These are phyloP conservation scores for Wickerhamiella allomyrinae DNA, from an alignment of 805 yeast species.

Conservation along the genomic window DNA sequence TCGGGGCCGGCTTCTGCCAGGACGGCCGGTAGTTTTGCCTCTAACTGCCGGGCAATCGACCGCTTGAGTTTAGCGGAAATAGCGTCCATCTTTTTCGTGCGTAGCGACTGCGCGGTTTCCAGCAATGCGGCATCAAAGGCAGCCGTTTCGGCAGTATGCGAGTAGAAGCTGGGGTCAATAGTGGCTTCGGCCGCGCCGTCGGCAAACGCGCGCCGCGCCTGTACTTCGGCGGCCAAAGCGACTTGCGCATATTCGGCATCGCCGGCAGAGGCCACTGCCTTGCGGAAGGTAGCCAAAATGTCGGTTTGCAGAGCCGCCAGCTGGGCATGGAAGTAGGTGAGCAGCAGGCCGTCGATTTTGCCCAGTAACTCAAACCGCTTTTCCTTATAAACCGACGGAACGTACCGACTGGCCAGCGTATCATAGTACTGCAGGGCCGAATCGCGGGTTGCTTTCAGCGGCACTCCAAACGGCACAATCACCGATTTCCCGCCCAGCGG, in stretches of 20 bases:
- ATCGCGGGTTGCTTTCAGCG: slow-evolving; percentile 32
- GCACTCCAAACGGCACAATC: slow-evolving; percentile 20
- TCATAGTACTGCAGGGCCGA: slow-evolving; percentile 45
- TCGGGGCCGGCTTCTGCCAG: slow-evolving; percentile 36
- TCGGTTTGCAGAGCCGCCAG: slow-evolving; percentile 27
- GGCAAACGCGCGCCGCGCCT: slow-evolving; percentile 20
- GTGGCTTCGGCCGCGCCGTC: slow-evolving; percentile 27
- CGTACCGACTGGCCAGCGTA: slow-evolving; percentile 61
- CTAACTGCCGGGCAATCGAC: slow-evolving; percentile 14
- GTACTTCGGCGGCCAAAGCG: slow-evolving; percentile 10
- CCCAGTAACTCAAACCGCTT: slow-evolving; percentile 37
- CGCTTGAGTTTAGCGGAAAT: slow-evolving; percentile 26
- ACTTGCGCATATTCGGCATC: neutral
- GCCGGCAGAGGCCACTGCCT: neutral
- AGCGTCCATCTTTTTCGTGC: slow-evolving; percentile 29
- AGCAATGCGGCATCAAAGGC: slow-evolving; percentile 24
- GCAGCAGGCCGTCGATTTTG: slow-evolving; percentile 31
- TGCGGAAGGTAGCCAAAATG: slow-evolving; percentile 22
- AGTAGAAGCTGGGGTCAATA: slow-evolving; percentile 20
- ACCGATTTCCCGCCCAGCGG: slow-evolving; percentile 13
- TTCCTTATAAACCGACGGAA: slow-evolving; percentile 47
- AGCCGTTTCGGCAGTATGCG: slow-evolving; percentile 15
- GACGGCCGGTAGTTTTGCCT: slow-evolving; percentile 34
- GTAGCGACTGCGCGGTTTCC: slow-evolving; percentile 23
- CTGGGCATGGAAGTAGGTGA: slow-evolving; percentile 32